Evolutionary conservation across 2,329 filamentous ascomycete genomes (phyloP), one percentile per base, ranked within the genome.

Genomic region (Fusarium sp.): DNA sequence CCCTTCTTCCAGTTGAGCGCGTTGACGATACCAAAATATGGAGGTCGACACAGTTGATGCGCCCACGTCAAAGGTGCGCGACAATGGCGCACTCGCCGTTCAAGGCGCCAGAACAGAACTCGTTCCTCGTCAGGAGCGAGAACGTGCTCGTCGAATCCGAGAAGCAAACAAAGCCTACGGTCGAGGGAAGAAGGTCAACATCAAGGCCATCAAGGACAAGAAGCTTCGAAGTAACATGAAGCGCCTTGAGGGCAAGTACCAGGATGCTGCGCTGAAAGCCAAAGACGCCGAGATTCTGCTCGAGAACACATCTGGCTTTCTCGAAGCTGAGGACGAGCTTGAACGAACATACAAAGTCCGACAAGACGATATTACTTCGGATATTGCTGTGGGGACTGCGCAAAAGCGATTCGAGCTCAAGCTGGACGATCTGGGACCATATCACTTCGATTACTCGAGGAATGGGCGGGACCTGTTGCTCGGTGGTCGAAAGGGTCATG

Each of bases 271-370:
- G 2, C 83, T 97, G 41, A 92, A 93, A 82, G 95, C 96, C 22
- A 97, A 98, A 83, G 96, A 98, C 86, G 94, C 96, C 28, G 96
- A 99, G 84, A 96, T 99, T 65, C 85, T 99, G 77, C 89, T 97
- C 62, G 96, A 98, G 83, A 94, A 98, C 81, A 90, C 92, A 12
- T 86, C 89, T 17, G 96, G 96, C 12, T 97, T 97, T 78, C 86
- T 99, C 63, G 94, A 98, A 82, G 88, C 96, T 4, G 96, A 99
- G 81, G 89, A 89, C 33, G 95, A 95, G 81, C 87, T 99, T 70
- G 96, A 99, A 82, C 88, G 91, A 80, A 99, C 96, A 26, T 98
- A 97, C 85, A 95, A 94, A 83, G 93, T 98, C 55, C 91, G 93
- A 69, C 96, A 99, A 82, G 90, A 94, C 75, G 95, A 98, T 7